Evolutionary conservation across 2,329 filamentous ascomycete genomes (phyloP), one percentile per base, ranked within the genome.

Genomic region (Aspergillaceae sp.): DNA sequence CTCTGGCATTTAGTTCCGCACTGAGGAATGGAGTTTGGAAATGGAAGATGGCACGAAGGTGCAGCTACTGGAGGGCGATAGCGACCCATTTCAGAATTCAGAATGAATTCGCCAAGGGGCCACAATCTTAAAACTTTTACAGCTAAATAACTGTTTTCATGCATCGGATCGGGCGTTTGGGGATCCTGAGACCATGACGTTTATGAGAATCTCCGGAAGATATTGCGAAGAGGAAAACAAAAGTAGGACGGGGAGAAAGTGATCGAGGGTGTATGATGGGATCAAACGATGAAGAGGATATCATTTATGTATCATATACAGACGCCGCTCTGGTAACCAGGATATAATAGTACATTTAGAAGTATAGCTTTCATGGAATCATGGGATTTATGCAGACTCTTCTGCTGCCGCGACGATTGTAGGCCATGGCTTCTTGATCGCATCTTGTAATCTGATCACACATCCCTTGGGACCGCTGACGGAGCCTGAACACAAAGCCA

Each of bases 401-500:
- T 54, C 46, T 29, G 49, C 40, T 26, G 49, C 26, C 38, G 42
- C 40, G 9, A 52, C 48, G 38, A 78, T 66, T 41, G 76, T 66
- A 3, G 82, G 82, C 82, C 81, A 85, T 27, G 81, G 78, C 74
- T 94, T 92, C 78, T 94, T 94, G 66, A 92, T 79, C 9, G 92
- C 86, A 68, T 98, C 92, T 64, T 94, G 85, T 46, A 98, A 75
- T 70, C 83, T 82, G 50, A 98, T 86, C 47, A 90, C 71, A 54
- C 86, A 83, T 50, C 88, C 86, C 71, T 94, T 94, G 48, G 91
- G 91, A 0, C 92, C 92, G 32, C 86, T 86, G 37, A 98, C 83
- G 53, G 82, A 79, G 29, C 79, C 78, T 81, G 51, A 26, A 54
- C 40, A 19, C 30, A 35, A 11, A 49, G 35, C 11, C 9, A 35